phyloP scores from a whole-genome alignment of 257 asterid genomes.

The Solanum chmielewskii region DNA sequence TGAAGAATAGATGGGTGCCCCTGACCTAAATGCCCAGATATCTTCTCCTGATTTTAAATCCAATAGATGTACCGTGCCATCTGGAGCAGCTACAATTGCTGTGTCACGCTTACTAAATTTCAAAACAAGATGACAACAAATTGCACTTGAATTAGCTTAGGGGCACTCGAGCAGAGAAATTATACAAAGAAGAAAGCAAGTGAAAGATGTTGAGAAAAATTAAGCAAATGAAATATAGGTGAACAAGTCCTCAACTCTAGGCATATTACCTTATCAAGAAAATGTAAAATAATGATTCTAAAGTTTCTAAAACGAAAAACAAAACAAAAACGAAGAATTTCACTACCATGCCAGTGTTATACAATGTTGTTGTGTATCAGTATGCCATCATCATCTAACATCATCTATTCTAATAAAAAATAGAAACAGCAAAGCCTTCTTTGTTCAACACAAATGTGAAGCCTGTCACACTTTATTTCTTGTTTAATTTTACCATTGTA shows the following conservation, averaged over 20 bases:
- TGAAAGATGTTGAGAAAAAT: background rate
- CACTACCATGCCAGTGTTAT: background rate
- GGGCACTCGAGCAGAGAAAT: background rate
- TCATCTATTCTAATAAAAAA: background rate
- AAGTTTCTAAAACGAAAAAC: background rate
- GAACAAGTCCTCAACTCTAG: background rate
- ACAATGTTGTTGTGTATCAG: background rate
- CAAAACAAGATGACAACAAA: constrained; percentile 8
- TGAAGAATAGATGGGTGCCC: constrained; percentile 69
- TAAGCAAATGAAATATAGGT: background rate
- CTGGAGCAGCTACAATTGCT: constrained; percentile 71
- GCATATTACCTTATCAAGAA: background rate
- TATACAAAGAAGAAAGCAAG: background rate
- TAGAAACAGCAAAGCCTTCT: background rate
- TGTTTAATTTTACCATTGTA: background rate
- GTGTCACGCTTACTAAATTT: constrained; percentile 45
- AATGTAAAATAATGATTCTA: background rate
- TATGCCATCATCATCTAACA: background rate
- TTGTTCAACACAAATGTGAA: background rate
- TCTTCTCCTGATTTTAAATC: constrained; percentile 45
- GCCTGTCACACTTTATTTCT: background rate
- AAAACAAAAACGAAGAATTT: background rate
- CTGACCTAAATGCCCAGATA: constrained; percentile 72
- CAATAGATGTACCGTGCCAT: constrained; percentile 63
- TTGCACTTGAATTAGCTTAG: background rate